phyloP scores from a whole-genome alignment of 164 flowering plant genomes.

The Tetracentron sinense region DNA sequence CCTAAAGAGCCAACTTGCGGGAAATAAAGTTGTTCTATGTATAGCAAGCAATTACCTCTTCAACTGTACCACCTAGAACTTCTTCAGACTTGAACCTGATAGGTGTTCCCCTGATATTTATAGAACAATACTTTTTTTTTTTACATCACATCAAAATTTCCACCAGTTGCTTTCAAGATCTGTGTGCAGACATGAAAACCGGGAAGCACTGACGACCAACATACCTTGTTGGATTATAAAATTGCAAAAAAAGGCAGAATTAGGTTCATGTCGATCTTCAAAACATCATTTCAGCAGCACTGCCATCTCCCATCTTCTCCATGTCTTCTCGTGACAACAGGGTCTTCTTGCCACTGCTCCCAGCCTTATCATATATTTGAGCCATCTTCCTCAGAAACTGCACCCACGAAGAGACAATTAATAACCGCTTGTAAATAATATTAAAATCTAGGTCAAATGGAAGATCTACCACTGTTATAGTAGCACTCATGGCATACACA shows the following conservation, averaged over 20 bases:
- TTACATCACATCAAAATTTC: too few relatives aligned
- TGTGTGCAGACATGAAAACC: too few relatives aligned
- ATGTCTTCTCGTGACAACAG: constrained; percentile 84
- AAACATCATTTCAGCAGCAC: constrained; percentile 34
- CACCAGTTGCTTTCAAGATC: too few relatives aligned
- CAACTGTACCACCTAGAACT: neutral
- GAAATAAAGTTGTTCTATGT: neutral
- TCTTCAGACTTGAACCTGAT: too few relatives aligned
- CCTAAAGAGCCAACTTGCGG: neutral
- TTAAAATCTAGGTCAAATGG: neutral
- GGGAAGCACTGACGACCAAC: too few relatives aligned
- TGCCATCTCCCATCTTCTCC: constrained; percentile 56
- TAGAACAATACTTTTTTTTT: too few relatives aligned
- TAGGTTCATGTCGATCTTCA: too few relatives aligned
- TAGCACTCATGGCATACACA: too few relatives aligned
- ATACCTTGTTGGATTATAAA: neutral
- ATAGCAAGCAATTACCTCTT: neutral
- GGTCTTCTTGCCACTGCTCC: constrained; percentile 61
- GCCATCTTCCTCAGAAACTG: constrained; percentile 97
- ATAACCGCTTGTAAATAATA: neutral
- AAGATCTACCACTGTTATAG: too few relatives aligned
- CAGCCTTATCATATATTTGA: constrained; percentile 89
- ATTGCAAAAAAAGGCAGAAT: too few relatives aligned
- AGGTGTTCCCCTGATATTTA: too few relatives aligned
- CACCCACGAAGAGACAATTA: constrained; percentile 12